Evolutionary conservation across 805 yeast species (phyloP), one percentile per base, ranked within the genome.

Genomic region (Kodamaea restingae): DNA sequence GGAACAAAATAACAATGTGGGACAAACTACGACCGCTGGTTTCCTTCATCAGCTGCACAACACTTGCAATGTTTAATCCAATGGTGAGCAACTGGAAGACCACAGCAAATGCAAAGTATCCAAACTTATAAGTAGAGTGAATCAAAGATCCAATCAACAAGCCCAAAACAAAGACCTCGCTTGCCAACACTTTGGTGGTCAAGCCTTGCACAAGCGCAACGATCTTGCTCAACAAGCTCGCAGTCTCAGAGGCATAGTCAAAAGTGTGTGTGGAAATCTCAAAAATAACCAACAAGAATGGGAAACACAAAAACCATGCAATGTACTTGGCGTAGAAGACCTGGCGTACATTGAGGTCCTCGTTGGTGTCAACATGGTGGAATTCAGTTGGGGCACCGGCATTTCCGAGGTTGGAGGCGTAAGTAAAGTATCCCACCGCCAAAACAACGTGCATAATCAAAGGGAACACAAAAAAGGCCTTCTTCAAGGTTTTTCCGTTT

Each of bases 51-150:
- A 43, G 44, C 15, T 40, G 40, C 12, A 32, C 15, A 21, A 42
- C 26, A 38, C 30, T 45, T n/a, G n/a, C 10, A 3, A 27, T 32
- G 32, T 65, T 38, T 49, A 71, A 67, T 32, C 46, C 54, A 35
- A 71, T 55, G 14, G 67, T 66, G 39, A 65, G 62, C 42, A 75
- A 45, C 58, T 68, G 61, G 26, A 71, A 68, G 42, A 58, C 58
- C 29, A 65, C 65, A 21, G 75, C 78, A 55, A 80, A 75, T 5
- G 75, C 70, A 59, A 75, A 80, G 65, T 76, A 80, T 55, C 86
- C 87, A 84, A 84, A 80, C 56, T 76, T 80, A 60, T 80, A 80
- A 32, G 76, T 60, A 7, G 82, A 70, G 24, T 55, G 46, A 43
- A 80, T 74, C 46, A 80, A 61, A 15, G 74, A 44, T 50, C 84